Evolutionary conservation across 495 filamentous ascomycete genomes (phyloP).

Genomic region (Penicillium atrosanguineum): DNA sequence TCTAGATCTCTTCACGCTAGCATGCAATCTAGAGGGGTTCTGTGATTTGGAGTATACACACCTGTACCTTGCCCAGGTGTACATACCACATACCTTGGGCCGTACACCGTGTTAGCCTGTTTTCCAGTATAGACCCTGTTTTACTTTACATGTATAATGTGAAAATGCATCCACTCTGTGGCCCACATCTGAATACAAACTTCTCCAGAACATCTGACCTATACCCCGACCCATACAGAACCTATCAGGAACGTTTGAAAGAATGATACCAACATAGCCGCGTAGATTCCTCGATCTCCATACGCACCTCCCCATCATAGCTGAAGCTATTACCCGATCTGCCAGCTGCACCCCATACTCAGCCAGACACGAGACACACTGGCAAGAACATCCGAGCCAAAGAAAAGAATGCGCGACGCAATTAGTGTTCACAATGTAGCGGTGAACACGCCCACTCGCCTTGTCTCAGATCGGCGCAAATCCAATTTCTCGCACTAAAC

Average conservation of each 20-base stretch:
- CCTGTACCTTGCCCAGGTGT: neutral
- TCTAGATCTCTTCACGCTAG: conserved; percentile 41
- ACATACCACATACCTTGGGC: neutral
- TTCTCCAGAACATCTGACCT: neutral
- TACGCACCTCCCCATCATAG: too few species aligned
- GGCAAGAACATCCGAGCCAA: conserved; percentile 4
- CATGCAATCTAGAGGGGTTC: conserved; percentile 35
- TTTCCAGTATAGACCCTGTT: neutral
- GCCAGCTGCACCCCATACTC: neutral
- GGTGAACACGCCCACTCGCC: conserved; percentile 3
- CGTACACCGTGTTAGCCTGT: neutral
- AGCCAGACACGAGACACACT: neutral
- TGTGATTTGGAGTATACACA: conserved; percentile 17
- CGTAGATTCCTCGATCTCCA: neutral
- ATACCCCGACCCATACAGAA: neutral
- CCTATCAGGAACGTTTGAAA: too few species aligned
- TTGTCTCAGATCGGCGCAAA: conserved; percentile 5
- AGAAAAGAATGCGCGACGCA: neutral
- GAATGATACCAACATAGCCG: neutral
- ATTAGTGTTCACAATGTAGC: conserved; percentile 5
- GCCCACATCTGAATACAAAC: conserved; percentile 1
- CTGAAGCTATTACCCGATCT: neutral
- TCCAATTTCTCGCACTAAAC: conserved; percentile 1
- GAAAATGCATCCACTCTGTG: neutral
- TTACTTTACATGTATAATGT: neutral